Percentiles rank a stretch among this genome's conserved stretches.
Conservation (phyloP, 2,329 filamentous ascomycete genomes). For the Ceratocystis lukuohia region DNA sequence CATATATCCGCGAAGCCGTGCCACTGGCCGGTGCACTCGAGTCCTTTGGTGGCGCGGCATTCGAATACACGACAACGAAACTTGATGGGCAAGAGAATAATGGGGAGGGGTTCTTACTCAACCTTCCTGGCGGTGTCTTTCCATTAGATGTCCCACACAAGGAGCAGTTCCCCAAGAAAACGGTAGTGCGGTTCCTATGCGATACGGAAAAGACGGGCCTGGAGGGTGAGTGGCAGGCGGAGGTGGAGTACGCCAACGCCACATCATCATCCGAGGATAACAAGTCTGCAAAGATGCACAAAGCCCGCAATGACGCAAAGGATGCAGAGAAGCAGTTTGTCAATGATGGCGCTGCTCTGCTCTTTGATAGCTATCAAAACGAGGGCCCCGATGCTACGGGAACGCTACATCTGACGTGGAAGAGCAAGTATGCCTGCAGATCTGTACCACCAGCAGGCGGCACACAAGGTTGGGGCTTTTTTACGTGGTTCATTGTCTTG, state of each 20-base stretch:
- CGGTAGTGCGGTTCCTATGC: conserved; percentile 77
- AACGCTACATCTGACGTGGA: conserved; percentile 67
- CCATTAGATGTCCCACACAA: conserved; percentile 37
- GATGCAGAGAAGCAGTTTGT: conserved; percentile 36
- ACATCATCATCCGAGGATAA: conserved; percentile 13
- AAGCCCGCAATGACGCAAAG: conserved; percentile 28
- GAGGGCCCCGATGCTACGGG: conserved; percentile 43
- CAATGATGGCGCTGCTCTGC: conserved; percentile 49
- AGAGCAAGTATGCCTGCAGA: conserved; percentile 77
- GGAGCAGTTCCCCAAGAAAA: conserved; percentile 49
- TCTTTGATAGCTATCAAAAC: conserved; percentile 59
- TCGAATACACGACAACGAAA: conserved; percentile 53
- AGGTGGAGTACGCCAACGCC: conserved; percentile 37
- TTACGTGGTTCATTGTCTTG: conserved; percentile 94
- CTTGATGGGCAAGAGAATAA: conserved; percentile 54
- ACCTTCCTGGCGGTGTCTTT: conserved; percentile 48
- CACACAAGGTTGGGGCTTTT: conserved; percentile 70
- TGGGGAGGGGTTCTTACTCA: conserved; percentile 58
- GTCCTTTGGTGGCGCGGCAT: conserved; percentile 40
- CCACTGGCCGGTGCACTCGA: conserved; percentile 62
- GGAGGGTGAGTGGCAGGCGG: conserved; percentile 51
- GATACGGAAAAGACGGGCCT: conserved; percentile 57
- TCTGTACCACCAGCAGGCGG: conserved; percentile 35
- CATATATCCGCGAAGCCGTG: conserved; percentile 43
- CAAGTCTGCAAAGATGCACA: conserved; percentile 22